Conservation (phyloP, 2,329 filamentous ascomycete genomes). For the Cordyceps cicadae region DNA sequence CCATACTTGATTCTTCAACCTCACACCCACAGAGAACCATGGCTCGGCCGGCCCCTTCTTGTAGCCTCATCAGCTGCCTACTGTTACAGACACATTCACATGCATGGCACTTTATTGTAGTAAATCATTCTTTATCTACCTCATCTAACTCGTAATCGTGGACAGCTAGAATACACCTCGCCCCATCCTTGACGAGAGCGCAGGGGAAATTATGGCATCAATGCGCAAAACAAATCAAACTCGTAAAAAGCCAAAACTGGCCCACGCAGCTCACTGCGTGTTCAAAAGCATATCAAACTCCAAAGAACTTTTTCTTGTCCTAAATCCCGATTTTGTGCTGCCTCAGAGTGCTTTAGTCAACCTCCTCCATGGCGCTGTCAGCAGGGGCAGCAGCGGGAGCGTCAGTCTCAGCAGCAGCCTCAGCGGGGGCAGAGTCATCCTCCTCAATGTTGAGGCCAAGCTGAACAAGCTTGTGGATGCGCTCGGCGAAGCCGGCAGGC, state of each 20-base stretch:
- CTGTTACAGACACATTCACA: not conserved
- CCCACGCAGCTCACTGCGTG: slow-evolving; percentile 18
- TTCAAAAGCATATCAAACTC: slow-evolving; percentile 30
- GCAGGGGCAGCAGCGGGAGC: slow-evolving; percentile 51
- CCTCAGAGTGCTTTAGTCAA: slow-evolving; percentile 61
- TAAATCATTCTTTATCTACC: slow-evolving; percentile 21
- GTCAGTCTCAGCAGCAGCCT: slow-evolving; percentile 51
- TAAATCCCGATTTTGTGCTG: slow-evolving; percentile 27
- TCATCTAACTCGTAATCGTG: slow-evolving; percentile 34
- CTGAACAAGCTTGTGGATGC: slow-evolving; percentile 99
- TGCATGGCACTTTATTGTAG: slow-evolving; percentile 8
- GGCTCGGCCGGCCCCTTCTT: not conserved
- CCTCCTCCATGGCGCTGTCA: slow-evolving; percentile 99
- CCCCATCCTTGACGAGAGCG: slow-evolving; percentile 17
- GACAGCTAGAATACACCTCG: slow-evolving; percentile 33
- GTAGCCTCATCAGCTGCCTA: not conserved
- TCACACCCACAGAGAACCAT: not conserved
- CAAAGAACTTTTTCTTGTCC: slow-evolving; percentile 31
- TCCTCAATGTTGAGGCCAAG: slow-evolving; percentile 97
- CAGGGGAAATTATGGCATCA: slow-evolving; percentile 28
- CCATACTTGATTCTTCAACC: no score
- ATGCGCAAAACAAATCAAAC: slow-evolving; percentile 25
- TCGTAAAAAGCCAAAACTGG: slow-evolving; percentile 24
- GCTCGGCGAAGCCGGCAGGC: slow-evolving; percentile 94
- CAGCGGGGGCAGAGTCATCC: slow-evolving; percentile 64